Evolutionary conservation across 345 rosid species (phyloP).

Genomic region (Cardamine occulta): DNA sequence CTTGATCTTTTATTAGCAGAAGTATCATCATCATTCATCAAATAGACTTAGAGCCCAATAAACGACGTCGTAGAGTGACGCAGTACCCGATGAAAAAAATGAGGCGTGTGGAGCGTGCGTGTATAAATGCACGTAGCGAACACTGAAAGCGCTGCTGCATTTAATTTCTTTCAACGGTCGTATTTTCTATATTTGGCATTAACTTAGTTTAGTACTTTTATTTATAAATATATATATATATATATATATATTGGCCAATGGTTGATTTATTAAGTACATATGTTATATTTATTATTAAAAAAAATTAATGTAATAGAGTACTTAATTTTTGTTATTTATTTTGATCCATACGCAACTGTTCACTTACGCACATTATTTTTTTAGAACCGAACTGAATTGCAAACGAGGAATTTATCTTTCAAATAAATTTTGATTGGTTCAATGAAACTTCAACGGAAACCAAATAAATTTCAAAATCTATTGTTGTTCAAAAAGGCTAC

Average conservation of each 20-base stretch:
- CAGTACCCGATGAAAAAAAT: slow-evolving; percentile 21
- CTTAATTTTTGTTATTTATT: not conserved
- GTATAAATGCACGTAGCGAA: slow-evolving; percentile 40
- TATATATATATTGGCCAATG: not conserved
- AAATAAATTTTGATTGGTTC: not conserved
- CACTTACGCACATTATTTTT: not conserved
- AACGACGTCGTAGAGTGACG: slow-evolving; percentile 12
- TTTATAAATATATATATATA: not conserved
- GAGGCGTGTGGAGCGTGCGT: slow-evolving; percentile 45
- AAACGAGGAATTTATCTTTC: not conserved
- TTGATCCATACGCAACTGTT: not conserved
- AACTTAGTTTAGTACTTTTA: not conserved
- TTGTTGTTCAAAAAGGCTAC: slow-evolving; percentile 9
- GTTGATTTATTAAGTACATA: not conserved
- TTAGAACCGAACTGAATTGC: not conserved
- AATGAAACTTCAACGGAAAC: not conserved
- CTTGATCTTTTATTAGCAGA: too few relatives aligned
- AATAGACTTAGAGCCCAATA: too few relatives aligned
- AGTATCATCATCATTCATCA: too few relatives aligned
- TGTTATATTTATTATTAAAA: not conserved
- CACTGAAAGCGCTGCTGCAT: slow-evolving; percentile 37
- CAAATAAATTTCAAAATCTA: not conserved
- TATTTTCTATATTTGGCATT: slow-evolving; percentile 13
- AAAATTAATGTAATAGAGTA: too few relatives aligned
- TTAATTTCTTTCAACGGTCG: slow-evolving; percentile 33